These are phyloP conservation scores for Euphorbia pulcherrima DNA, from an alignment of 345 rosid species.

Conservation along the genomic window DNA sequence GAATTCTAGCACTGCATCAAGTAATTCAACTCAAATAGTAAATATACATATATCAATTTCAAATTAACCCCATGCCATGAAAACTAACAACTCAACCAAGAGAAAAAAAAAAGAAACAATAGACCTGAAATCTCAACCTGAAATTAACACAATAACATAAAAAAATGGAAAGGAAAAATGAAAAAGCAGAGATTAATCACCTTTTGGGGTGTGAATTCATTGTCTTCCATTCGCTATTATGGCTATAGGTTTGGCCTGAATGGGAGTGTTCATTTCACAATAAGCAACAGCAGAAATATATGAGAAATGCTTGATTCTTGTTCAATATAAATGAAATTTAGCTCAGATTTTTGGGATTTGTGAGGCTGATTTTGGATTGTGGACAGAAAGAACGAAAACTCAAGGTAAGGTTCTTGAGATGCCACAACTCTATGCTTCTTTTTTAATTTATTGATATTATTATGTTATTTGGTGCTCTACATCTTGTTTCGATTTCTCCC, in stretches of 20 bases:
- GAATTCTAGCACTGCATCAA: background rate
- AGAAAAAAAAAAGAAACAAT: background rate
- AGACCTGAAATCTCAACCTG: background rate
- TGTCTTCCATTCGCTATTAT: constrained; percentile 40
- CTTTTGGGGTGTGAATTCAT: constrained; percentile 34
- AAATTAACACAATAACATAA: background rate
- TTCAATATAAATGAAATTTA: background rate
- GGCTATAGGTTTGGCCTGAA: constrained; percentile 11
- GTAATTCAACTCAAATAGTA: background rate
- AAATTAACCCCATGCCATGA: background rate
- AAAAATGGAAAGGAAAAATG: background rate
- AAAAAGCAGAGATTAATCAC: constrained; percentile 15
- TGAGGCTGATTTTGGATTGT: constrained; percentile 9
- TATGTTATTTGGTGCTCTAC: too few relatives aligned
- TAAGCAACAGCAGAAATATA: background rate
- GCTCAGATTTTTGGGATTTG: background rate
- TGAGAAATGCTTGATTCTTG: background rate
- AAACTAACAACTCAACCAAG: background rate
- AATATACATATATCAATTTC: background rate
- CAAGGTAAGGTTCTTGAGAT: constrained; percentile 11
- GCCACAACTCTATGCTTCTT: constrained; percentile 13
- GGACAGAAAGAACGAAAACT: background rate
- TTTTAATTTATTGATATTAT: too few relatives aligned
- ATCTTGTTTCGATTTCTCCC: too few relatives aligned
- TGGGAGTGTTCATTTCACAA: constrained; percentile 19